Percentiles rank a stretch among this genome's conserved stretches.
Evolutionary conservation across 1,284 basidiomycete genomes (phyloP).

Genomic region (Pseudozyma thailandica): DNA sequence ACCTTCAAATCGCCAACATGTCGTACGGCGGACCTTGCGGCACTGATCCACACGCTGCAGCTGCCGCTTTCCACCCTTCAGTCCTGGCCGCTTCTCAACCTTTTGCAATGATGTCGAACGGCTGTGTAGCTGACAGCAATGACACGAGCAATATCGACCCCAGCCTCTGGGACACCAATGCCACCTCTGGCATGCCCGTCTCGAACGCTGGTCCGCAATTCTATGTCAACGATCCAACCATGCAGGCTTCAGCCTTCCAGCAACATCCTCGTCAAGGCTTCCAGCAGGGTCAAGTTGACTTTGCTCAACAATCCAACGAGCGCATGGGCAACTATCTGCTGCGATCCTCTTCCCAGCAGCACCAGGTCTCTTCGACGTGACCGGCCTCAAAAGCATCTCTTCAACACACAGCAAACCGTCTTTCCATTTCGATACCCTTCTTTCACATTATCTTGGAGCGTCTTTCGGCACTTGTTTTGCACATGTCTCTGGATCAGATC

Average conservation of each 20-base stretch:
- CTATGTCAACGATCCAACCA: constrained; percentile 21
- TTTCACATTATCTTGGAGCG: no score
- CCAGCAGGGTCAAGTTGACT: constrained; percentile 9
- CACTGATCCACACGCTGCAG: constrained; percentile 2
- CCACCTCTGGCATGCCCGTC: constrained; percentile 5
- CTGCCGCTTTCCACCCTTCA: constrained; percentile 7
- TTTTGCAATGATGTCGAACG: constrained; percentile 19
- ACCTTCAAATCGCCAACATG: constrained; percentile 31
- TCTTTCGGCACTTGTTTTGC: no score
- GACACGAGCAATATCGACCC: constrained; percentile 23
- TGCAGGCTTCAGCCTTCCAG: constrained; percentile 2
- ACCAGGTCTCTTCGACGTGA: constrained; percentile 10
- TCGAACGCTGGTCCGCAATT: constrained; percentile 19
- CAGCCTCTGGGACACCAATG: constrained; percentile 18
- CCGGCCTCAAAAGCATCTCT: neutral
- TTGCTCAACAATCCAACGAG: constrained; percentile 15
- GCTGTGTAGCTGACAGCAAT: constrained; percentile 10
- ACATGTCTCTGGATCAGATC: no score
- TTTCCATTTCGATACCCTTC: neutral
- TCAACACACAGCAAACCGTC: neutral
- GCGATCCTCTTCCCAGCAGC: constrained; percentile 21
- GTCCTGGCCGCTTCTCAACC: constrained; percentile 2
- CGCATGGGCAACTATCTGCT: constrained; percentile 11
- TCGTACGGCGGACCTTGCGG: constrained; percentile 9
- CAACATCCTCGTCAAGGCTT: constrained; percentile 5